Evolutionary conservation across 176 grass and related monocot genomes (phyloP).

Genomic region (Poa pratensis): DNA sequence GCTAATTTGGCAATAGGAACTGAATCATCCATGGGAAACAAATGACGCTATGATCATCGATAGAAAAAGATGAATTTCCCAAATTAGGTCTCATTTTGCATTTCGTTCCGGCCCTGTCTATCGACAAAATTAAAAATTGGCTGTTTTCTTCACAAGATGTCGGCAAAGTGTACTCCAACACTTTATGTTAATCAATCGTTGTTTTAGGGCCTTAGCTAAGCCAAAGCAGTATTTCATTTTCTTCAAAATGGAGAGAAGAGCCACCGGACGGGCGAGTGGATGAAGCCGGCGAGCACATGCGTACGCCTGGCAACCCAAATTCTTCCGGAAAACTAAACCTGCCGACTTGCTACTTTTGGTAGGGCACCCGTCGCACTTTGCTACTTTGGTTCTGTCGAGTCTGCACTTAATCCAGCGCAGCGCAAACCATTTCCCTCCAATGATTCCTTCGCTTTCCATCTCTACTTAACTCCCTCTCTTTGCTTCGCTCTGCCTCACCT

Average conservation of each 20-base stretch:
- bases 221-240: not conserved
- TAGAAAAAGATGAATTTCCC: too few species aligned
- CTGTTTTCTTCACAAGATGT: too few species aligned
- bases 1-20: too few species aligned
- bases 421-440: not conserved
- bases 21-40: too few species aligned
- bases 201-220: not conserved
- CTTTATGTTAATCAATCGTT: not conserved
- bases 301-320: not conserved
- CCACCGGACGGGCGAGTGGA: not conserved
- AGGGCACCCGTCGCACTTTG: not conserved
- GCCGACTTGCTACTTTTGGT: not conserved
- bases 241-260: too few species aligned
- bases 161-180: too few species aligned
- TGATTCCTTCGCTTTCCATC: constrained; percentile 3
- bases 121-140: too few species aligned
- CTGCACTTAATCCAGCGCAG: too few species aligned
- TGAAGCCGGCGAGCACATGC: not conserved
- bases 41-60: too few species aligned
- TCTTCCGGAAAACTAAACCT: not conserved
- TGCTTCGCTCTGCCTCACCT: not conserved
- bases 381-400: not conserved
- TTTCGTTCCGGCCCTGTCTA: too few species aligned
- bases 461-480: not conserved
- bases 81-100: too few species aligned